Base-by-base conservation (phyloP, 305 asterid species). In the Fraxinus angustifolia region DNA sequence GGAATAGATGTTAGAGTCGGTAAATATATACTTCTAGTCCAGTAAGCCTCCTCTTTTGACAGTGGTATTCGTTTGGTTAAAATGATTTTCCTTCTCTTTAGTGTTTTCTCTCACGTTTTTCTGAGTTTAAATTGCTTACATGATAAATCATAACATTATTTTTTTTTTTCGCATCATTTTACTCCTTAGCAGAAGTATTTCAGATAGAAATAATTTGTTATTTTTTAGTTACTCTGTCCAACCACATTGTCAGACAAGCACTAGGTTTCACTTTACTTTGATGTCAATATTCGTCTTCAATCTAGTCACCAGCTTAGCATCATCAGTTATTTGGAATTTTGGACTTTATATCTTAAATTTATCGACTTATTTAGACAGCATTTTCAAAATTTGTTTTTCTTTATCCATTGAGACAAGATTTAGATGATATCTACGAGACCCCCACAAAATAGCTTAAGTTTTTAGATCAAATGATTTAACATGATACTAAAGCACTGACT, bases 71-170 rank as follows among this genome's bases (percentile, higher is more conserved):
- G 7, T 21, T 75, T 76, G 60, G 19, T 60, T 58, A 53, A 58
- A 58, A 36, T 62, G n/a, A 80, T 40, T 56, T 50, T 10, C 42
- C 72, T n/a, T 79, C 73, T 73, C 40, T 34, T 71, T 70, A 21
- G 34, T 34, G 62, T 34, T 76, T 76, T 19, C 78, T 45, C 34
- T 81, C 34, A 50, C 34, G 8, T 70, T 31, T 67, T 67, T 70
- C 31, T 0, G 26, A 30, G 60, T 31, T 67, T 31, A 72, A 35
- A 42, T 45, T 67, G 53, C 62, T 2, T 11, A 33, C 73, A 77
- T 76, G 72, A 56, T 62, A n/a, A 31, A 76, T 42, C 56, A 28
- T 30, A 68, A 68, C 19, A 30, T 34, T 30, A 12, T 10, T 65
- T 19, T 12, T 76, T 76, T 23, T 76, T 26, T 8, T 45, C 76